Percentiles rank a stretch among this genome's conserved stretches.
These are phyloP conservation scores for Fusarium albidum DNA, from an alignment of 2,329 filamentous ascomycete genomes.

Conservation along the genomic window DNA sequence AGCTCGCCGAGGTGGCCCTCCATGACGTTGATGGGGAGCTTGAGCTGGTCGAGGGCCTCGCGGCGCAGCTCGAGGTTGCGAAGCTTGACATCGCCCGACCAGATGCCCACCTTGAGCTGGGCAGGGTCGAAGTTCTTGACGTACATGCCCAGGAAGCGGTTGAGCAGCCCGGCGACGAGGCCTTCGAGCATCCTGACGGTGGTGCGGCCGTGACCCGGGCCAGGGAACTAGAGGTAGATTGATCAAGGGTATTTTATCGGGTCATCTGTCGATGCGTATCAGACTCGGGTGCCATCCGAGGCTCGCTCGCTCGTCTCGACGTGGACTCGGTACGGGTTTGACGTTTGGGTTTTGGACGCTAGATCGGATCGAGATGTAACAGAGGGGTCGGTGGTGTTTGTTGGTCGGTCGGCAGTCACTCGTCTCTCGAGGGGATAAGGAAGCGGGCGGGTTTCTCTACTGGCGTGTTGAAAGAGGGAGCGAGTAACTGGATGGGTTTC, in stretches of 20 bases:
- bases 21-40: conserved; percentile 94
- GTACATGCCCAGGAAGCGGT: conserved; percentile 99
- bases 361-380: conserved; percentile 3
- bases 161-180: conserved; percentile 94
- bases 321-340: not conserved
- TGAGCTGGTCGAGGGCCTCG: conserved; percentile 96
- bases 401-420: not conserved
- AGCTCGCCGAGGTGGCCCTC: conserved; percentile 94
- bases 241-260: conserved; percentile 27
- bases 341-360: not conserved
- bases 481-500: conserved; percentile 7
- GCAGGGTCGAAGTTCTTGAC: conserved; percentile 99
- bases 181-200: conserved; percentile 88
- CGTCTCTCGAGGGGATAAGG: not conserved
- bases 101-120: conserved; percentile 98
- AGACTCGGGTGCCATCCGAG: conserved; percentile 34
- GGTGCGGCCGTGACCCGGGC: conserved; percentile 76
- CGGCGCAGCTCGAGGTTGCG: conserved; percentile 89
- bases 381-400: too few relatives aligned
- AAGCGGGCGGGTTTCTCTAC: conserved; percentile 10
- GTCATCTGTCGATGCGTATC: conserved; percentile 35
- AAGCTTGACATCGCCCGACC: conserved; percentile 97
- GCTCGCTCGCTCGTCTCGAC: conserved; percentile 14
- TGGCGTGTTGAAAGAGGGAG: conserved; percentile 4
- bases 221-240: conserved; percentile 51